These are phyloP conservation scores for Botrytis pseudocinerea DNA, from an alignment of 2,329 filamentous ascomycete species.

Conservation along the genomic window DNA sequence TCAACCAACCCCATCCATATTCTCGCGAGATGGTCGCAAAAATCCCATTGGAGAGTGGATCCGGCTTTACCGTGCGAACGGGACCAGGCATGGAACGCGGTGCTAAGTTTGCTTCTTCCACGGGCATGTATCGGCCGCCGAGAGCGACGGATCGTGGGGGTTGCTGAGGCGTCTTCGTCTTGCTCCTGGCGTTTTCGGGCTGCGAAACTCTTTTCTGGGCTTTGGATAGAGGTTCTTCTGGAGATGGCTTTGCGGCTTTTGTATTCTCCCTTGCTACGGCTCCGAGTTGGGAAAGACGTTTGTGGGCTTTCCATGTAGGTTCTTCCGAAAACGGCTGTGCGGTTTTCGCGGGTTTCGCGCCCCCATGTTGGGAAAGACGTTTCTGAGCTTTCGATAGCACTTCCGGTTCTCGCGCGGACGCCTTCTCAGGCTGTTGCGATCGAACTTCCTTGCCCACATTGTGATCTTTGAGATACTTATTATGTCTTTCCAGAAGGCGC, in stretches of 20 bases:
- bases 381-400: neutral
- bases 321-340: no score
- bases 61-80: neutral
- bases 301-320: no score
- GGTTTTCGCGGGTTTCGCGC: no score
- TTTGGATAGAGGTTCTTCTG: neutral
- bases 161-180: neutral
- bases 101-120: no score
- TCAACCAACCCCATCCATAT: slow-evolving; percentile 2
- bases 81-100: neutral
- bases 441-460: neutral
- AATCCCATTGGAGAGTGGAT: neutral
- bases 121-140: neutral
- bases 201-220: neutral
- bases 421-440: neutral
- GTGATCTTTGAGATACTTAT: neutral
- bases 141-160: neutral
- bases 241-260: neutral
- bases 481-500: neutral
- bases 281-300: neutral
- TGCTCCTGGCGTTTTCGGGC: neutral
- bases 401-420: neutral
- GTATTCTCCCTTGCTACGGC: neutral
- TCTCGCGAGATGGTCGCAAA: neutral
- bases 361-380: neutral